A percentile compares a stretch with the other conserved stretches of the same genome.
Conservation (phyloP, 1,139 yeast genomes). For the Debaryomycetaceae sp. region DNA sequence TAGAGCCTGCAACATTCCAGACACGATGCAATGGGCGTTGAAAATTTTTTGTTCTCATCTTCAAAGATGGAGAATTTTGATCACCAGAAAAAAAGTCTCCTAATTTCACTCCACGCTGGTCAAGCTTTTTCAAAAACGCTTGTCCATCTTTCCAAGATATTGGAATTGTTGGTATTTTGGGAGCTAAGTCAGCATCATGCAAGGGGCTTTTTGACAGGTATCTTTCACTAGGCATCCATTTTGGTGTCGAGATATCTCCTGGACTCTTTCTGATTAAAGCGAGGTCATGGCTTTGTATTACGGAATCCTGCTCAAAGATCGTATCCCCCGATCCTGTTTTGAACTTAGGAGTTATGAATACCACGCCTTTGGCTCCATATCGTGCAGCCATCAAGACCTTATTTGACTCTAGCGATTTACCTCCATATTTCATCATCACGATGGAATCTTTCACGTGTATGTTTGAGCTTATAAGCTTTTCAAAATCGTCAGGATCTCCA, state of each 20-base stretch:
- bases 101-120: slow-evolving; percentile 44
- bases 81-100: slow-evolving; percentile 29
- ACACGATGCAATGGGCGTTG: slow-evolving; percentile 62
- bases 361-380: slow-evolving; percentile 30
- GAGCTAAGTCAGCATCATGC: slow-evolving; percentile 51
- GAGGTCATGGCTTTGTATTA: slow-evolving; percentile 61
- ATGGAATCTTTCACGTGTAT: slow-evolving; percentile 43
- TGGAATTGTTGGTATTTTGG: slow-evolving; percentile 74
- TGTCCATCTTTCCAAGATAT: slow-evolving; percentile 69
- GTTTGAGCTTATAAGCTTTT: slow-evolving; percentile 32
- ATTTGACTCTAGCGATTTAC: slow-evolving; percentile 34
- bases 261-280: slow-evolving; percentile 64
- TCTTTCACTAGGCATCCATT: slow-evolving; percentile 58
- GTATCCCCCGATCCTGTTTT: slow-evolving; percentile 18
- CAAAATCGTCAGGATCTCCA: slow-evolving; percentile 61
- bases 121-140: slow-evolving; percentile 43
- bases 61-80: slow-evolving; percentile 15
- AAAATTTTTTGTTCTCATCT: slow-evolving; percentile 42
- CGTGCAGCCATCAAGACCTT: slow-evolving; percentile 32
- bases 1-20: slow-evolving; percentile 77
- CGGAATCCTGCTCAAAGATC: slow-evolving; percentile 41
- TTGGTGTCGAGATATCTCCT: slow-evolving; percentile 81
- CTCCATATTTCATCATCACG: slow-evolving; percentile 63
- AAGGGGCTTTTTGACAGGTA: slow-evolving; percentile 35
- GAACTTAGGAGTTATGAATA: slow-evolving; percentile 31